phyloP scores from a whole-genome alignment of 495 filamentous ascomycete species.

The Thermochaetoides thermophila region DNA sequence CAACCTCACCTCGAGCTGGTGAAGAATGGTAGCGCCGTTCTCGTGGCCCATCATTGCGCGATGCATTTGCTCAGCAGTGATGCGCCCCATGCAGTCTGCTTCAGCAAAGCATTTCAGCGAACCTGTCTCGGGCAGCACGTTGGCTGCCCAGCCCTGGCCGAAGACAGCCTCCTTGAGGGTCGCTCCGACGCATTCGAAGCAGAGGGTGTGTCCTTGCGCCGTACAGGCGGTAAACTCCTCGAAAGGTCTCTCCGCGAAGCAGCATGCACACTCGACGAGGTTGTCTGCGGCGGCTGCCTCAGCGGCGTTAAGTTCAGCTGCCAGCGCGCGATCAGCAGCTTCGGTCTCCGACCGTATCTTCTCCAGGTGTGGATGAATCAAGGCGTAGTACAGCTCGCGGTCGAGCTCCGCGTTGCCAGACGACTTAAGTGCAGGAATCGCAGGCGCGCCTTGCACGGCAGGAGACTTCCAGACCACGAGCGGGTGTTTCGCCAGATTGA shows the following conservation, averaged over 20 bases:
- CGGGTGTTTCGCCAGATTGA: slow-evolving; percentile 38
- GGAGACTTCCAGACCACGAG: slow-evolving; percentile 49
- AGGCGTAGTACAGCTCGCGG: slow-evolving; percentile 51
- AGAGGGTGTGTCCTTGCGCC: slow-evolving; percentile 62
- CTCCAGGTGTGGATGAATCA: slow-evolving; percentile 49
- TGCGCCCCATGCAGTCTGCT: slow-evolving; percentile 55
- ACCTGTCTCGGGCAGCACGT: slow-evolving; percentile 51
- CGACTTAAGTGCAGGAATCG: slow-evolving; percentile 44
- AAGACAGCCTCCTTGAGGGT: slow-evolving; percentile 74
- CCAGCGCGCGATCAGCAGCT: slow-evolving; percentile 44
- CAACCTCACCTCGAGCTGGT: slow-evolving; percentile 60
- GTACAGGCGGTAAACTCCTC: slow-evolving; percentile 70
- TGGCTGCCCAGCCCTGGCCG: slow-evolving; percentile 82
- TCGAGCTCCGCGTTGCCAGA: slow-evolving; percentile 73
- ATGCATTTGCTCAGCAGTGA: slow-evolving; percentile 51
- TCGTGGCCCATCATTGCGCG: slow-evolving; percentile 53
- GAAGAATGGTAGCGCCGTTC: slow-evolving; percentile 51
- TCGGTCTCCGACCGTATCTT: slow-evolving; percentile 43
- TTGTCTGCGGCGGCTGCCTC: slow-evolving; percentile 59
- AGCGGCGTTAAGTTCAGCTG: slow-evolving; percentile 51
- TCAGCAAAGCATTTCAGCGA: slow-evolving; percentile 72
- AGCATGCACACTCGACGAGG: slow-evolving; percentile 82
- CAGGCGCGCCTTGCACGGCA: slow-evolving; percentile 22
- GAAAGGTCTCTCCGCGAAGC: slow-evolving; percentile 62
- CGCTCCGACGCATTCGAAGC: slow-evolving; percentile 67